Conservation (phyloP, 2,329 filamentous ascomycete genomes). For the Colletotrichum chlorophyti region DNA sequence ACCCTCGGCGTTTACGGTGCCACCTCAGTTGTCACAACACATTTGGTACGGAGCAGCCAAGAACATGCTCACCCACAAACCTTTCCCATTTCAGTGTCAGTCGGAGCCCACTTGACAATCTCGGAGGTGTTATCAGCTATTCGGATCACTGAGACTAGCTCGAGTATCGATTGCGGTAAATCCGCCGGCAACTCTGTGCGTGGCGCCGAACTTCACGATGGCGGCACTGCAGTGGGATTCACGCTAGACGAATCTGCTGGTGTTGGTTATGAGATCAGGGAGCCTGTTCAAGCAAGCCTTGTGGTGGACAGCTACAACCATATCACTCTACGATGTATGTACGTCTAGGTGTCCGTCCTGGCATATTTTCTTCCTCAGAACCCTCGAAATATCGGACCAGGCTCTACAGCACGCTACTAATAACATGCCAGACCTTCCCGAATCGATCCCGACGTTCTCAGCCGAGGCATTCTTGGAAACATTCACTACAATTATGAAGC, state of each 20-base stretch:
- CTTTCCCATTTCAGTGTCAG: background rate
- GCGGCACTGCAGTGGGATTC: background rate
- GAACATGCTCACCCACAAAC: background rate
- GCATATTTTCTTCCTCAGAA: background rate
- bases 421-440: background rate
- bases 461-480: background rate
- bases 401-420: background rate
- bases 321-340: background rate
- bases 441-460: background rate
- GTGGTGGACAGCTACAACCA: background rate
- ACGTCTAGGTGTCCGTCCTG: background rate
- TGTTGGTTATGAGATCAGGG: rapidly evolving
- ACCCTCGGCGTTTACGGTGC: background rate
- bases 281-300: background rate
- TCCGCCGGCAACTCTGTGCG: background rate
- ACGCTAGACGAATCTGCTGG: background rate
- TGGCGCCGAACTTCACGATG: background rate
- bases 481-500: background rate
- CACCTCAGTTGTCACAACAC: background rate
- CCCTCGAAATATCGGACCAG: background rate
- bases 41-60: background rate
- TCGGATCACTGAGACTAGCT: background rate
- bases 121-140: background rate
- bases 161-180: background rate
- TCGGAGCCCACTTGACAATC: background rate